Percentiles rank a stretch among this genome's conserved stretches.
These are phyloP conservation scores for Corylus heterophylla DNA, from an alignment of 306 rosid species.

Conservation along the genomic window DNA sequence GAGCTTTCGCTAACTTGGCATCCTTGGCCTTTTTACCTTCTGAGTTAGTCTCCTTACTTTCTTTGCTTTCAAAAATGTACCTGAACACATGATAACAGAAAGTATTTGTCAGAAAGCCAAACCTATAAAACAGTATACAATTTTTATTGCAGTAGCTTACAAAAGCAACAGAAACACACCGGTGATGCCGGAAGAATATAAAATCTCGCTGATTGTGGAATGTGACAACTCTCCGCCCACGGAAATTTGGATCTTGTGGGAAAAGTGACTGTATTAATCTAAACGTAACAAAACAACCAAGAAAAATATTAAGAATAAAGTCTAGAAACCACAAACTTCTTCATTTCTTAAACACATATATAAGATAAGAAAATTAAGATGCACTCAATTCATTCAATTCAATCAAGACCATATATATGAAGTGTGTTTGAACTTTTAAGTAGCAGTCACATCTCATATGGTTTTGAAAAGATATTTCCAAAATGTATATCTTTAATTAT, in stretches of 20 bases:
- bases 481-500: constrained; percentile 1
- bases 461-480: constrained; percentile 1
- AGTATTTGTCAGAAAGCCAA: constrained; percentile 24
- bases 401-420: neutral
- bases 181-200: constrained; percentile 86
- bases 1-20: constrained; percentile 40
- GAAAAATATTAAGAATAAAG: constrained; percentile 9
- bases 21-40: constrained; percentile 56
- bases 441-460: constrained; percentile 8
- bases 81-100: constrained; percentile 36
- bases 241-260: constrained; percentile 87
- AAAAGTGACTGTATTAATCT: constrained; percentile 85
- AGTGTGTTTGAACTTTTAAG: neutral
- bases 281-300: constrained; percentile 22
- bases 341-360: neutral
- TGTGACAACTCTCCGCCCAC: constrained; percentile 86
- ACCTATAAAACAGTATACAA: constrained; percentile 2
- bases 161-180: constrained; percentile 44
- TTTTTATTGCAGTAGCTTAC: constrained; percentile 1
- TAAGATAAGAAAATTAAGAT: constrained; percentile 9
- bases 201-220: constrained; percentile 96
- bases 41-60: constrained; percentile 46
- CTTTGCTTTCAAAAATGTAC: constrained; percentile 83
- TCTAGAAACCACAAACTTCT: constrained; percentile 21
- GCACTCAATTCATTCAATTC: neutral